Evolutionary conservation across 306 rosid species (phyloP), one percentile per base, ranked within the genome.

Genomic region (Prinsepia uniflora): DNA sequence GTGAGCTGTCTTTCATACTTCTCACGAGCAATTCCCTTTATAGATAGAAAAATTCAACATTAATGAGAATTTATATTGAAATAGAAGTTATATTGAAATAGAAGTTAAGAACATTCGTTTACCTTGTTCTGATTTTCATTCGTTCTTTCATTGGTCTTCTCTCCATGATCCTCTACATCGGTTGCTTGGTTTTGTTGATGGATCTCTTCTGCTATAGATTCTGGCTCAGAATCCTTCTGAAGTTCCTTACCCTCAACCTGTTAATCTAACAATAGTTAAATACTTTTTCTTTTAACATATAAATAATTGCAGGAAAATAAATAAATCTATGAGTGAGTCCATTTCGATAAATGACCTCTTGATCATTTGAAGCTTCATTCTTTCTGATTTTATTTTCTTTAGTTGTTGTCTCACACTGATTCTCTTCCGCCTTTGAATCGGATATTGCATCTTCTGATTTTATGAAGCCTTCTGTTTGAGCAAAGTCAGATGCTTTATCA

Each of bases 181-280:
- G 40, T 24, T 47, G 76, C 44, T 63, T 71, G 53, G 24, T 54
- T 17, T 70, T 65, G 63, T 47, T 46, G 48, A 17, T 71, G 72
- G 54, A 58, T 61, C 45, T 60, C 72, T 70, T 75, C 76, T 10
- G 30, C 39, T 34, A 44, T 52, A 45, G 18, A 58, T 49, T 13
- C 40, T 60, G 65, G 52, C 45, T 69, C 48, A 58, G 58, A 49
- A 57, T 63, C 65, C n/a, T 55, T 19, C 5, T 55, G 20, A 49
- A 70, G 20, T 56, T 70, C 63, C 56, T 64, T 65, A 41, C 58
- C 73, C 53, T 79, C 65, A 64, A 42, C 69, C 83, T 79, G 76
- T 64, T 42, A 69, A 39, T 64, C 46, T 70, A 15, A 58, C 49
- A 17, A n/a, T 1, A 0, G 68, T 56, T 48, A 46, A 46, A 6